phyloP scores from a whole-genome alignment of 257 asterid genomes.

The Agastache rugosa region DNA sequence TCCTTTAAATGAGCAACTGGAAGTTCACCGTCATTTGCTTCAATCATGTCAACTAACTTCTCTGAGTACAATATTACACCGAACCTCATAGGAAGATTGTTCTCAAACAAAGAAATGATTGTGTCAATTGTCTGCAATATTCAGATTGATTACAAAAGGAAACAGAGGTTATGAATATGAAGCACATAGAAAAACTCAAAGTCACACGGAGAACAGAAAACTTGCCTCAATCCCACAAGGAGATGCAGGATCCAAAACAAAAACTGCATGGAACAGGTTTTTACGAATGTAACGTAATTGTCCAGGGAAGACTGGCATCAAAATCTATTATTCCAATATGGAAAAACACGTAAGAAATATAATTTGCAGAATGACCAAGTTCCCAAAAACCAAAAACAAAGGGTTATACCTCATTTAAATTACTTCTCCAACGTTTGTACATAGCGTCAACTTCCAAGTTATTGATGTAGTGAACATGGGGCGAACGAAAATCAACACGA shows the following conservation, averaged over 20 bases:
- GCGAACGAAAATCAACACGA: constrained; percentile 93
- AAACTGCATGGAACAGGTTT: constrained; percentile 92
- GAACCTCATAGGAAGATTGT: constrained; percentile 87
- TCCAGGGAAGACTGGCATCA: constrained; percentile 99
- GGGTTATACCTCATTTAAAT: constrained; percentile 75
- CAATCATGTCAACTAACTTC: constrained; percentile 67
- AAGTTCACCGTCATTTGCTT: constrained; percentile 72
- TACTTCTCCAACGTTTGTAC: constrained; percentile 98
- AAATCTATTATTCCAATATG: constrained; percentile 56
- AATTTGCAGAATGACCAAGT: constrained; percentile 4
- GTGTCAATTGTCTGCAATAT: constrained; percentile 74
- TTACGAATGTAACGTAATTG: constrained; percentile 97
- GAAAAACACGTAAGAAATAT: constrained; percentile 37
- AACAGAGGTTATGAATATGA: constrained; percentile 38
- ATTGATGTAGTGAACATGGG: constrained; percentile 91
- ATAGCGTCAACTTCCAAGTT: constrained; percentile 89
- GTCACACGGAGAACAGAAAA: constrained; percentile 20
- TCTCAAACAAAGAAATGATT: constrained; percentile 82
- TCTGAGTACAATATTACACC: constrained; percentile 90
- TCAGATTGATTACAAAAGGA: constrained; percentile 34
- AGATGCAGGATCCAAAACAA: constrained; percentile 89
- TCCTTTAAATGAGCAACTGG: constrained; percentile 56
- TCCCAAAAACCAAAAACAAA: constrained; percentile 1
- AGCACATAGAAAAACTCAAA: constrained; percentile 28
- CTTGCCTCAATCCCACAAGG: constrained; percentile 90